These are phyloP conservation scores for Grosmannia serpens DNA, from an alignment of 2,329 filamentous ascomycete genomes.

Conservation along the genomic window DNA sequence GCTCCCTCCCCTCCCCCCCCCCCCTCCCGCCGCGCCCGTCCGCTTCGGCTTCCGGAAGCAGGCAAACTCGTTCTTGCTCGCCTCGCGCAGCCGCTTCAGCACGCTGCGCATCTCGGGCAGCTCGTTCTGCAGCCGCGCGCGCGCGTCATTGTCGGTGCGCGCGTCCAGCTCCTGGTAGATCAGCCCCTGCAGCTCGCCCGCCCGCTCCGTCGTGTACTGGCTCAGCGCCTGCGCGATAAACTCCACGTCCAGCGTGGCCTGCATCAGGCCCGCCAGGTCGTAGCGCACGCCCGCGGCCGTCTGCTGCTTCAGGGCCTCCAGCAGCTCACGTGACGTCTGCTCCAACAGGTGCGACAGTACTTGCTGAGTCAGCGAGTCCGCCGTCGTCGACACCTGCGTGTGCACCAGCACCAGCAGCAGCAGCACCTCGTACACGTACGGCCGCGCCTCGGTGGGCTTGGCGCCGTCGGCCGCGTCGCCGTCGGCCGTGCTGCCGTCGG, in stretches of 20 bases:
- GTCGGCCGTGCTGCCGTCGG: constrained; percentile 12
- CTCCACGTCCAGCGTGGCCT: constrained; percentile 93
- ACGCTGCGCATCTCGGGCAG: constrained; percentile 80
- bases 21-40: background rate
- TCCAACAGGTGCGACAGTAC: constrained; percentile 83
- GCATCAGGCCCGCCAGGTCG: constrained; percentile 74
- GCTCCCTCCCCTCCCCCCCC: background rate
- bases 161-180: constrained; percentile 82
- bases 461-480: constrained; percentile 48
- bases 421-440: constrained; percentile 83
- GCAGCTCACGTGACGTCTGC: constrained; percentile 65
- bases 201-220: constrained; percentile 76
- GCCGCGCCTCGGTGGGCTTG: constrained; percentile 60
- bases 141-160: constrained; percentile 78
- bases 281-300: constrained; percentile 37
- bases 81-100: constrained; percentile 72
- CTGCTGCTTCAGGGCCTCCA: constrained; percentile 63
- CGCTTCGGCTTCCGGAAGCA: constrained; percentile 61
- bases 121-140: constrained; percentile 70
- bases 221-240: constrained; percentile 90
- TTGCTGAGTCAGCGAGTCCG: constrained; percentile 62
- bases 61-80: constrained; percentile 76
- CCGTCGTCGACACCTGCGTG: constrained; percentile 74
- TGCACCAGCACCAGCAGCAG: constrained; percentile 83
- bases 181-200: constrained; percentile 70